These are phyloP conservation scores for Trebouxia sp. DNA, from an alignment of 139 green algal species.

Conservation along the genomic window DNA sequence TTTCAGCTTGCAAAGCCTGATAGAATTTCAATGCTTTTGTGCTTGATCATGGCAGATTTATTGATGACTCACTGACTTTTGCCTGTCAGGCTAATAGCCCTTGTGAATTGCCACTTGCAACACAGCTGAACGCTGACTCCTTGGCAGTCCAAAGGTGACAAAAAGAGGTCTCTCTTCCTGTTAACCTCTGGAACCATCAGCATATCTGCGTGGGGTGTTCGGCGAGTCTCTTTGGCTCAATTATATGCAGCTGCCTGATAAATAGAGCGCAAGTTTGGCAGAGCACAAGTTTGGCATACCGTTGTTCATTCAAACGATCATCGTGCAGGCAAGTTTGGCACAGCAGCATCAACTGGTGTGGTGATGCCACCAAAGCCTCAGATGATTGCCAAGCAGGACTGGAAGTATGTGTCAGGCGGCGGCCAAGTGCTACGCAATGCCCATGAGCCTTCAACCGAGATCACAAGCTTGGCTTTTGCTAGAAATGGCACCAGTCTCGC, in stretches of 20 bases:
- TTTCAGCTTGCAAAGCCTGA: neutral
- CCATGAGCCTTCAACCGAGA: slow-evolving; percentile 64
- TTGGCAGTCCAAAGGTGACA: too few relatives aligned
- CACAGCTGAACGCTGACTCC: too few relatives aligned
- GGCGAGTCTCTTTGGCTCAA: too few relatives aligned
- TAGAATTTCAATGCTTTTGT: too few relatives aligned
- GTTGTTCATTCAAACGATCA: too few relatives aligned
- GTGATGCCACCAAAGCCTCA: slow-evolving; percentile 69
- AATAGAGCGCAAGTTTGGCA: neutral
- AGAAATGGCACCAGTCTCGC: slow-evolving; percentile 69
- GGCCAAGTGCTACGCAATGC: slow-evolving; percentile 58
- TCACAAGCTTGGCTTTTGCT: slow-evolving; percentile 81
- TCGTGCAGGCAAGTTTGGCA: slow-evolving; percentile 78
- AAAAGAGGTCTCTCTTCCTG: neutral
- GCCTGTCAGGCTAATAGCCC: too few relatives aligned
- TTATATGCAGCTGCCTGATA: too few relatives aligned
- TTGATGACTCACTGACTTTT: too few relatives aligned
- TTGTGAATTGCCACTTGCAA: too few relatives aligned
- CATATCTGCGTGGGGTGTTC: too few relatives aligned
- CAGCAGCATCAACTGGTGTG: slow-evolving; percentile 69
- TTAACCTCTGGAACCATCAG: neutral
- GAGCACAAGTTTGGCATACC: too few relatives aligned
- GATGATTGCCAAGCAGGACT: slow-evolving; percentile 76
- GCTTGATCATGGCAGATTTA: too few relatives aligned
- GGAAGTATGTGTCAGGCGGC: slow-evolving; percentile 68